Evolutionary conservation across 345 rosid genomes (phyloP).

Genomic region (Erodium maritimum): DNA sequence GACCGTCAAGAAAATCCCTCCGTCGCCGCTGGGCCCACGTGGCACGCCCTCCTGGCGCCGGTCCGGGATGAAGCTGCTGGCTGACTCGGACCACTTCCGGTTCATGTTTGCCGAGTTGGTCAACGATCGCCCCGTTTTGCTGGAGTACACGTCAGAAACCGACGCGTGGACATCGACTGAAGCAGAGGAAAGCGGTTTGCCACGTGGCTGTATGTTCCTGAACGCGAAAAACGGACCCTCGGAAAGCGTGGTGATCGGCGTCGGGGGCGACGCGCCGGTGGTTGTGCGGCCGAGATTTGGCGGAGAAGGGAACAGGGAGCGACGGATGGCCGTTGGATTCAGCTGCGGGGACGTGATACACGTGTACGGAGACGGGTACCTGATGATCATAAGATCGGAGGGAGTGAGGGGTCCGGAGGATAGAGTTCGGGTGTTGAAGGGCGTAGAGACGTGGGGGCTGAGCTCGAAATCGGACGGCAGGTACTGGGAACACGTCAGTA

Average conservation of each 20-base stretch:
- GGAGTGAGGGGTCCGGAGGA: neutral
- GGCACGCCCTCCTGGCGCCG: conserved; percentile 71
- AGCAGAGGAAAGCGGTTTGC: conserved; percentile 7
- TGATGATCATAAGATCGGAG: conserved; percentile 34
- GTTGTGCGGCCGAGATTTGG: conserved; percentile 34
- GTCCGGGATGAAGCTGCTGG: conserved; percentile 57
- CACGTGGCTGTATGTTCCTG: conserved; percentile 22
- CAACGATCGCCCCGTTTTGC: conserved; percentile 33
- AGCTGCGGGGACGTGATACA: conserved; percentile 17
- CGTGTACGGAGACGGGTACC: conserved; percentile 57
- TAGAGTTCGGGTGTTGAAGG: conserved; percentile 18
- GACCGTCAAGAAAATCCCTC: conserved; percentile 36
- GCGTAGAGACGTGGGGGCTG: conserved; percentile 43
- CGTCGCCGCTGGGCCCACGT: conserved; percentile 72
- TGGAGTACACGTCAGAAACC: conserved; percentile 31
- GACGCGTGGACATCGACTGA: conserved; percentile 37
- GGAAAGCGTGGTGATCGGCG: conserved; percentile 32
- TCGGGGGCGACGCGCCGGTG: conserved; percentile 13
- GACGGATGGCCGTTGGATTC: conserved; percentile 10
- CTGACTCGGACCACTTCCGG: conserved; percentile 31
- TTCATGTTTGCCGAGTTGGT: conserved; percentile 60
- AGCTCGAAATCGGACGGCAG: conserved; percentile 12
- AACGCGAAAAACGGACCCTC: conserved; percentile 32
- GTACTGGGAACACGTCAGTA: conserved; percentile 35
- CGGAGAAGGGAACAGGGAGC: conserved; percentile 5